Evolutionary conservation across 305 asterid species (phyloP).

Genomic region (Striga hermonthica): DNA sequence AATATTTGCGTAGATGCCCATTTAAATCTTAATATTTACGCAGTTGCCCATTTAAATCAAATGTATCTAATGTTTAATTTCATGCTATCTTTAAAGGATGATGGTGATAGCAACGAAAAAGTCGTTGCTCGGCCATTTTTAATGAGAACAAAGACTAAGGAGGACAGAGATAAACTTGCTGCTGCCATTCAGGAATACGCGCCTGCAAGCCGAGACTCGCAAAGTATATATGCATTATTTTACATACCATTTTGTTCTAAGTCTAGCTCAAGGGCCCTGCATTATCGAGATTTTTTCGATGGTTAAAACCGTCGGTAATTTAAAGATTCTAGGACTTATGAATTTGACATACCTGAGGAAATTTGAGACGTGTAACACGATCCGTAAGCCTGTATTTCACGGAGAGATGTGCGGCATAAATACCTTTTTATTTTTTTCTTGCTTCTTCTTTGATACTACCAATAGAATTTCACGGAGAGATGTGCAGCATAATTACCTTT

Average conservation of each 20-base stretch:
- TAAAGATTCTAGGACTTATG: background rate
- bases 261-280: constrained; percentile 32
- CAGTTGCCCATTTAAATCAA: background rate
- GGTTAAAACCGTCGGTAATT: background rate
- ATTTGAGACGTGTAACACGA: constrained; percentile 26
- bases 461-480: constrained; percentile 26
- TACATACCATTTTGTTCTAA: constrained; percentile 34
- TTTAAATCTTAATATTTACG: too few species aligned
- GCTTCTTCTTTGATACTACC: too few species aligned
- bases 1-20: too few species aligned
- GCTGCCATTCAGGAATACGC: constrained; percentile 75
- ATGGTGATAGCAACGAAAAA: constrained; percentile 46
- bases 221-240: background rate
- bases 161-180: constrained; percentile 75
- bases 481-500: constrained; percentile 10
- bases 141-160: constrained; percentile 66
- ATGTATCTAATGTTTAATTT: constrained; percentile 25
- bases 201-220: constrained; percentile 50
- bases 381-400: constrained; percentile 24
- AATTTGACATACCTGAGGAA: constrained; percentile 7
- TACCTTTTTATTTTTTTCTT: too few species aligned
- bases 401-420: constrained; percentile 24
- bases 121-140: constrained; percentile 74
- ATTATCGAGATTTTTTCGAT: constrained; percentile 13
- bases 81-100: constrained; percentile 44